Percentiles rank a stretch among this genome's conserved stretches.
Evolutionary conservation across 148 eudicot species (phyloP).

Genomic region (Nepenthes gracilis): DNA sequence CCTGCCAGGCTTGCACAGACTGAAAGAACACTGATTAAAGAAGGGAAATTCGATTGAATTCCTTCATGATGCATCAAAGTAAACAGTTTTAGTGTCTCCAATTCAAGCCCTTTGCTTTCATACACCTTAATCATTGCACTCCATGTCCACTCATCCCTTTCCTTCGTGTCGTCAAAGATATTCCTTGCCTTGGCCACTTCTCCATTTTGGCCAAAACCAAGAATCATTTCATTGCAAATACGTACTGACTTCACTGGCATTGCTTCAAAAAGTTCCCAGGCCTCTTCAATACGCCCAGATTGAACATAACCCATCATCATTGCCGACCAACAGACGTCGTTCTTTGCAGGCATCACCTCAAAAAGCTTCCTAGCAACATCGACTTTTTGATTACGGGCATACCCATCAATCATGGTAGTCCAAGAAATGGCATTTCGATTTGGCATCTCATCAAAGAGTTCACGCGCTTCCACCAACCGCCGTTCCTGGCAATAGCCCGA

Average conservation of each 20-base stretch:
- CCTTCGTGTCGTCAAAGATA: slow-evolving; percentile 25
- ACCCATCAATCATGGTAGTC: slow-evolving; percentile 38
- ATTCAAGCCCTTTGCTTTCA: slow-evolving; percentile 28
- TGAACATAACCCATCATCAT: slow-evolving; percentile 48
- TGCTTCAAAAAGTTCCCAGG: slow-evolving; percentile 29
- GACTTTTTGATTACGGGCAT: slow-evolving; percentile 21
- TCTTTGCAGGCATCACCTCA: slow-evolving; percentile 50
- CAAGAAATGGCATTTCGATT: slow-evolving; percentile 32
- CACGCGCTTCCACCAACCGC: slow-evolving; percentile 26
- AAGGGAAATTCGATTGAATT: slow-evolving; percentile 21
- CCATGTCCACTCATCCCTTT: slow-evolving; percentile 39
- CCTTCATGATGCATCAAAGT: slow-evolving; percentile 27
- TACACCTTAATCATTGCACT: slow-evolving; percentile 36
- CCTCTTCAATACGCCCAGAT: slow-evolving; percentile 41
- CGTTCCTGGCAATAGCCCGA: slow-evolving; percentile 36
- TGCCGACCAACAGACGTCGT: slow-evolving; percentile 47
- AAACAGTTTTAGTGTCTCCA: slow-evolving; percentile 27
- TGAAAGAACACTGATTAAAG: slow-evolving; percentile 31
- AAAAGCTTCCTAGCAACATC: slow-evolving; percentile 48
- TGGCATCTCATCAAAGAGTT: slow-evolving; percentile 36
- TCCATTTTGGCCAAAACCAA: slow-evolving; percentile 40
- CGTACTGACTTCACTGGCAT: slow-evolving; percentile 32
- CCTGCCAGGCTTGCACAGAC: slow-evolving; percentile 37
- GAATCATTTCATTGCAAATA: slow-evolving; percentile 35
- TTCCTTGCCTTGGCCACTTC: slow-evolving; percentile 30